These are phyloP conservation scores for Sapria himalayana DNA, from an alignment of 345 rosid species.

Conservation along the genomic window DNA sequence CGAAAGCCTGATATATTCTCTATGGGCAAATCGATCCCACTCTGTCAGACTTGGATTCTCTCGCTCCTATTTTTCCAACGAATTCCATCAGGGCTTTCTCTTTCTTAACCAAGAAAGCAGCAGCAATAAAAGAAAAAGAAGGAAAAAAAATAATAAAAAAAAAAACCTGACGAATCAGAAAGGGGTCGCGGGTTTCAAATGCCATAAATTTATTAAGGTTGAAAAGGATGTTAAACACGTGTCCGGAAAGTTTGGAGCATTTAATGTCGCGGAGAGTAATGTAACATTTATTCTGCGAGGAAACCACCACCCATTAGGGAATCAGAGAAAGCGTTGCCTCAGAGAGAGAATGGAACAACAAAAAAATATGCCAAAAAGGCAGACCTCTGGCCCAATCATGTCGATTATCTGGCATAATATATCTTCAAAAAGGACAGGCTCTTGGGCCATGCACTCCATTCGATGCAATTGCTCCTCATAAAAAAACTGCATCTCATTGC, in stretches of 20 bases:
- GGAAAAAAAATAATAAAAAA: conserved; percentile 1
- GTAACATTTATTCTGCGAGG: conserved; percentile 49
- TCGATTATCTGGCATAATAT: conserved; percentile 86
- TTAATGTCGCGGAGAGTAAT: conserved; percentile 51
- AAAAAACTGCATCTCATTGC: conserved; percentile 77
- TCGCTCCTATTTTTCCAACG: conserved; percentile 44
- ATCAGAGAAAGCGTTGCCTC: background rate
- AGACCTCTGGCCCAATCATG: conserved; percentile 85
- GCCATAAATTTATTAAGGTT: conserved; percentile 94
- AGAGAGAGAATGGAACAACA: background rate
- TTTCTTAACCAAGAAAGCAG: background rate
- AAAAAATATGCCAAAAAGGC: conserved; percentile 1
- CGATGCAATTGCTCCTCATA: conserved; percentile 95
- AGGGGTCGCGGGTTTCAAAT: conserved; percentile 91
- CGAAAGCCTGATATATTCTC: conserved; percentile 91
- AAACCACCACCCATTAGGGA: conserved; percentile 5
- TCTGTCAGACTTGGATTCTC: conserved; percentile 93
- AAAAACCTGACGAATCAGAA: conserved; percentile 83
- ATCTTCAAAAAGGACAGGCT: conserved; percentile 89
- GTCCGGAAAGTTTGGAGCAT: conserved; percentile 79
- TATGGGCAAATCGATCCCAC: conserved; percentile 96
- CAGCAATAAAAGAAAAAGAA: no score
- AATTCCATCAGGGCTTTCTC: conserved; percentile 6
- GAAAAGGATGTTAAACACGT: conserved; percentile 78
- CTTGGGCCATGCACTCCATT: conserved; percentile 99